These are phyloP conservation scores for Fusarium dlaminii DNA, from an alignment of 2,329 filamentous ascomycete species.

Conservation along the genomic window DNA sequence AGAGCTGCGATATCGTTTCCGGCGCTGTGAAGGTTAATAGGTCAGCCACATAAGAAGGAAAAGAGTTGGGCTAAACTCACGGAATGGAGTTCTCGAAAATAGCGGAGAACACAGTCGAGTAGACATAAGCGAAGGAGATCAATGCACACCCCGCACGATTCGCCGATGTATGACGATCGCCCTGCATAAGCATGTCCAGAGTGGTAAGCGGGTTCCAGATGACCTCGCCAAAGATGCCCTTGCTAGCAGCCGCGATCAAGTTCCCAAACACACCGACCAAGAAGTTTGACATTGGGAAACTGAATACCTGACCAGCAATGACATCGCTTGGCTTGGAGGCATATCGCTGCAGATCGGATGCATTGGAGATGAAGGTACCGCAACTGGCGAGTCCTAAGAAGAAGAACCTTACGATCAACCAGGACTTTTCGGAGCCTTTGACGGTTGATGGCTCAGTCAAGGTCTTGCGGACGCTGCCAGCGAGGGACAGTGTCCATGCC, in stretches of 20 bases:
- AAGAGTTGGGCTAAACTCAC: not conserved
- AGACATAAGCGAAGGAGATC: constrained; percentile 6
- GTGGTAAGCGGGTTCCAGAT: constrained; percentile 8
- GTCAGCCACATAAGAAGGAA: not conserved
- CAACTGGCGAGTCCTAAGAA: constrained; percentile 2
- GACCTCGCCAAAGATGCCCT: constrained; percentile 8
- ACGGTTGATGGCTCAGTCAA: not conserved
- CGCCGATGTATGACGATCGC: not conserved
- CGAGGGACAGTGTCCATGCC: not conserved
- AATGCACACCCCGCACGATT: constrained; percentile 2
- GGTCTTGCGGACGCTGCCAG: not conserved
- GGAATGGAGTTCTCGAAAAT: constrained; percentile 17
- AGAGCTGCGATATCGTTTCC: constrained; percentile 13
- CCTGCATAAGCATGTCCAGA: constrained; percentile 2
- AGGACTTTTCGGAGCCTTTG: not conserved
- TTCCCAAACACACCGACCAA: constrained; percentile 5
- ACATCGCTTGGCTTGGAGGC: not conserved
- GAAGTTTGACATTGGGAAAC: constrained; percentile 4
- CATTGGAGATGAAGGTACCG: not conserved
- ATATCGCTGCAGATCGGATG: constrained; percentile 1
- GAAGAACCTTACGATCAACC: constrained; percentile 18
- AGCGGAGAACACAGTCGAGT: not conserved
- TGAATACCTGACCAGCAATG: not conserved
- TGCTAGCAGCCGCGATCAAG: constrained; percentile 6
- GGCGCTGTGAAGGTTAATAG: not conserved